A percentile compares a stretch with the other conserved stretches of the same genome.
Evolutionary conservation across 768 basidiomycete species (phyloP).

Genomic region (Symmetrospora coprosmae): DNA sequence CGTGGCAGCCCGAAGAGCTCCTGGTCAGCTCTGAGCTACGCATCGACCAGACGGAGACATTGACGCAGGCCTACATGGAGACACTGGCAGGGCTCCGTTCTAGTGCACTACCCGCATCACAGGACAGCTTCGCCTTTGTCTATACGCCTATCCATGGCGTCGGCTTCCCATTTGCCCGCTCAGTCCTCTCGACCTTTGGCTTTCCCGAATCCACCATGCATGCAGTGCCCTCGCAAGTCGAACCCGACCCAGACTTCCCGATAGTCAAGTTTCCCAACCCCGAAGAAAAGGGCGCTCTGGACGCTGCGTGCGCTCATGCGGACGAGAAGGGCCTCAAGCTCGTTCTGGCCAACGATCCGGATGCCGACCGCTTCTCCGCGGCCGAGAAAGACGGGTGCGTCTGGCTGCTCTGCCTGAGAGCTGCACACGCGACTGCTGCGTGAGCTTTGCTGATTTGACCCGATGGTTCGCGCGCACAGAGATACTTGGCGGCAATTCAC

Average conservation of each 20-base stretch:
- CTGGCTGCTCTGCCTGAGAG: conserved; percentile 22
- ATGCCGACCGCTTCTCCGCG: conserved; percentile 67
- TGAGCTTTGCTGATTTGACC: background rate
- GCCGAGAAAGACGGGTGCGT: conserved; percentile 50
- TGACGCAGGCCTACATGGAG: conserved; percentile 50
- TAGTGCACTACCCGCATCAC: background rate
- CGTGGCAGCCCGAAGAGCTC: conserved; percentile 41
- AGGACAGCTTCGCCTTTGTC: conserved; percentile 37
- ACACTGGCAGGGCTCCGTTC: conserved; percentile 35
- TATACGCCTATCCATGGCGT: conserved; percentile 89
- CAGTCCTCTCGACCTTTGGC: conserved; percentile 50
- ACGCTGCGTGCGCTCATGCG: conserved; percentile 56
- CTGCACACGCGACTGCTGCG: background rate
- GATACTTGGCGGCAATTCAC: conserved; percentile 60
- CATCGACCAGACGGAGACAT: conserved; percentile 47
- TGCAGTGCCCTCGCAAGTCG: conserved; percentile 49
- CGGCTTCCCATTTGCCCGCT: conserved; percentile 50
- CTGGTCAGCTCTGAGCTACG: background rate
- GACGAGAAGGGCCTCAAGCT: conserved; percentile 45
- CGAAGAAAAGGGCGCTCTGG: conserved; percentile 62
- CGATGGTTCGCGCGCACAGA: background rate
- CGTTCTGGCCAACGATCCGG: conserved; percentile 78
- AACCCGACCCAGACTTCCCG: conserved; percentile 70
- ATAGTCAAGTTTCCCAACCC: conserved; percentile 78
- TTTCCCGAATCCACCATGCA: conserved; percentile 43